Evolutionary conservation across 2,329 filamentous ascomycete species (phyloP), one percentile per base, ranked within the genome.

Genomic region (Aspergillus brunneoviolaceus): DNA sequence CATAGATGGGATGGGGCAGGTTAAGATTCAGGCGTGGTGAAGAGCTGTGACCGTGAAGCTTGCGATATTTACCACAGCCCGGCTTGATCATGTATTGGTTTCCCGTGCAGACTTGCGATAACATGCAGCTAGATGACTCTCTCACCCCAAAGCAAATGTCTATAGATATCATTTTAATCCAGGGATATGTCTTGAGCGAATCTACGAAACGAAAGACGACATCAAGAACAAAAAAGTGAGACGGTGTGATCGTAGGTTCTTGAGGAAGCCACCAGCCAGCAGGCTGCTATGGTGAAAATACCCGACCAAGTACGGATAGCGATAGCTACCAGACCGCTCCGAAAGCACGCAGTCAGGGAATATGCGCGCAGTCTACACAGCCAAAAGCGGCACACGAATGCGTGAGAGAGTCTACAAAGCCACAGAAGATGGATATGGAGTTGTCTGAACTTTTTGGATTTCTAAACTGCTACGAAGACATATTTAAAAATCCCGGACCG

Each of bases 201-300:
- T 29, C 27, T 2, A 29, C 7, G 27, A 29, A 9, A 29, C 27
- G 9, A 6, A 29, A 29, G 27, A 9, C 27, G 6, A 29, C 27
- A 29, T 1, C 27, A 29, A 29, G 7, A 29, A 29, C 27, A 29
- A 6, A 29, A 29, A 6, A 10, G 27, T 9, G 0, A 35, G 33
- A 35, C 4, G 4, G 5, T 35, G 33, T 35, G 12, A 35, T 12
- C 5, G 12, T 35, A 4, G 16, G 5, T 12, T 10, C 10, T 35
- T 16, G 12, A 12, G 4, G 14, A 35, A 5, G 33, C 52, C 52
- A 29, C 42, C 31, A 70, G 71, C 65, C 60, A 54, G 59, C 56
- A 60, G 57, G 60, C 2, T 10, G 27, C 7, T 7, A 10, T 29
- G 7, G 23, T 56, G 55, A 64, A 59, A 66, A 63, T 59, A 60